These are phyloP conservation scores for Trichoderma asperelloides DNA, from an alignment of 495 filamentous ascomycete species.

Conservation along the genomic window DNA sequence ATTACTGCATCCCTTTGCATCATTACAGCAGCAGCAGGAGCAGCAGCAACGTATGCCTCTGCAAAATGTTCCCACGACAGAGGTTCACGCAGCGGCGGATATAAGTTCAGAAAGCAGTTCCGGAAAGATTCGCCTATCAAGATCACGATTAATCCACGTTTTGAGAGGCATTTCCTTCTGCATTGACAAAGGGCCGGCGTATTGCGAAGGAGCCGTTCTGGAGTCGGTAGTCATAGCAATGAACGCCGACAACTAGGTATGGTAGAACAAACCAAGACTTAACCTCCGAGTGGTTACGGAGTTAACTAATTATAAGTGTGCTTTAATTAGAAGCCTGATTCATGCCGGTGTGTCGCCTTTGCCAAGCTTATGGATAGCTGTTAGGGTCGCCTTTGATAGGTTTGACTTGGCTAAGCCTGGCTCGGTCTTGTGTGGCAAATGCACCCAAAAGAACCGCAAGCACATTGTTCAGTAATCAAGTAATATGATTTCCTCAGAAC, in stretches of 20 bases:
- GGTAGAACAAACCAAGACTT: not conserved
- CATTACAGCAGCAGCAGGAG: not conserved
- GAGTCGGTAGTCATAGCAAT: not conserved
- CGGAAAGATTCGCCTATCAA: not conserved
- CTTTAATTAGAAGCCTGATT: not conserved
- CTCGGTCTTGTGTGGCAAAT: too few species aligned
- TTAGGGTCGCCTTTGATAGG: too few species aligned
- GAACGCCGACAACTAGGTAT: not conserved
- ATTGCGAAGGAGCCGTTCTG: not conserved
- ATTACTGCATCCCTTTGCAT: not conserved
- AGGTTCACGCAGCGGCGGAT: not conserved
- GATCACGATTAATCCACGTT: not conserved
- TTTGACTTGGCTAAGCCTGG: too few species aligned
- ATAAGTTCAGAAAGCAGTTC: not conserved
- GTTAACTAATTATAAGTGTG: not conserved
- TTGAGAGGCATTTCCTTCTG: not conserved
- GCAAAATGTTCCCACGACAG: not conserved
- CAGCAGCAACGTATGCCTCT: not conserved
- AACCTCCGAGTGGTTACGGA: not conserved
- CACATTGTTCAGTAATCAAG: not conserved
- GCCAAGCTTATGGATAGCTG: too few species aligned
- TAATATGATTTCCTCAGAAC: not conserved
- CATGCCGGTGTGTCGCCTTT: too few species aligned
- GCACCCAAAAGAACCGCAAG: not conserved
- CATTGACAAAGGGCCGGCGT: not conserved